Evolutionary conservation across 441 rosid genomes (phyloP), one percentile per base, ranked within the genome.

Genomic region (Macaranga tanarius): DNA sequence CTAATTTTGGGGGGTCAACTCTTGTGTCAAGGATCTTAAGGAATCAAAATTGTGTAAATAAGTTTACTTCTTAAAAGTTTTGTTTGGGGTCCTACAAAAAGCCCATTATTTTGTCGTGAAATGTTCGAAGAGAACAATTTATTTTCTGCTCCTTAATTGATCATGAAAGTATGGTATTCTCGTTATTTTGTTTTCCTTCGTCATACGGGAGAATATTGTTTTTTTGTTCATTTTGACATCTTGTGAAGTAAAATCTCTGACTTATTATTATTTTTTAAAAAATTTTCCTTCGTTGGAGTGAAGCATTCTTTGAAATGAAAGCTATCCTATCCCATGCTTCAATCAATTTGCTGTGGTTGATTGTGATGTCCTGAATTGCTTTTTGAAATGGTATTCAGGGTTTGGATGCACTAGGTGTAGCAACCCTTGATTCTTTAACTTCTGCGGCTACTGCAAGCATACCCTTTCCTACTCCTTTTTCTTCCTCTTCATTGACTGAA

Each of bases 381-480:
- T 80, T 55, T 55, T 70, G n/a, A 52, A 34, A 76, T 78, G 57
- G 45, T 61, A 54, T 70, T 56, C 85, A 95, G 99, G 99, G 99
- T 62, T 70, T 95, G 83, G 99, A 95, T 84, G 97, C 99, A 72
- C 88, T 87, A 72, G 97, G 97, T 72, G 77, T 92, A 75, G 97
- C 96, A 65, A 85, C 95, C 45, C 67, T 93, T 68, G 86, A 91
- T 75, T 89, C 88, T 52, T 74, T 92, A 61, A 79, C 86, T 70
- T 88, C 86, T 58, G 77, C 60, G 17, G 85, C 90, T 69, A 67
- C 77, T 12, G 23, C 87, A 73, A 78, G 67, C 70, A 67, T 81
- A 70, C 92, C 92, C 26, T 86, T 90, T 79, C 67, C 79, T 70
- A 71, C 79, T 69, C 79, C 87, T 77, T 61, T 68, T 68, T 77